Evolutionary conservation across 2,329 filamentous ascomycete genomes (phyloP).

Genomic region (Sporothrix brunneoviolacea): DNA sequence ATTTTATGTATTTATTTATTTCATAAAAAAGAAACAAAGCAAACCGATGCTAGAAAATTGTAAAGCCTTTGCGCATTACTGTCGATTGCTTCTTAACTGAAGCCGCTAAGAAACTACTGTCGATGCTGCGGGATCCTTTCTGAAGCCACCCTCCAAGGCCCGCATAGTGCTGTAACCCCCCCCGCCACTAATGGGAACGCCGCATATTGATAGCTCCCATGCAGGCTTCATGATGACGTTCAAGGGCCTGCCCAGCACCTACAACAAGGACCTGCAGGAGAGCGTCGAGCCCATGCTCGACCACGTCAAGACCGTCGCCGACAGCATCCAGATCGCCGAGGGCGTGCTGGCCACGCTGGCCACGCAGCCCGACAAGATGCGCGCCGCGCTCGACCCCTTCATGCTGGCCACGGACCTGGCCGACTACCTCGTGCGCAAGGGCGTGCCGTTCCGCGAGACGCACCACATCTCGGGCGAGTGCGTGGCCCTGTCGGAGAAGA

Average conservation of each 20-base stretch:
- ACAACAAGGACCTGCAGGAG: conserved; percentile 93
- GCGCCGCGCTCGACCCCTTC: conserved; percentile 67
- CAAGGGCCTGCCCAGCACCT: conserved; percentile 68
- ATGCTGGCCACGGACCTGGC: conserved; percentile 74
- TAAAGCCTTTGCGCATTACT: too few relatives aligned
- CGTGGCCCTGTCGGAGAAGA: conserved; percentile 65
- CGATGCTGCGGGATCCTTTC: too few relatives aligned
- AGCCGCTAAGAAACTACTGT: too few relatives aligned
- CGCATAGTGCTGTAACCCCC: too few relatives aligned
- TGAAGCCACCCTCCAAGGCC: too few relatives aligned
- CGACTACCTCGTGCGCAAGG: conserved; percentile 61
- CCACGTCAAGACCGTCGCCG: conserved; percentile 70
- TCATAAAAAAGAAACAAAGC: too few relatives aligned
- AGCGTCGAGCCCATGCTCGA: conserved; percentile 80
- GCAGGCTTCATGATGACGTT: conserved; percentile 69
- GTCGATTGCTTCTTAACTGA: too few relatives aligned
- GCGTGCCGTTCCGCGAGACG: conserved; percentile 75
- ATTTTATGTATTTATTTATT: too few relatives aligned
- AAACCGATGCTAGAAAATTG: too few relatives aligned
- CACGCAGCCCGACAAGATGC: conserved; percentile 68
- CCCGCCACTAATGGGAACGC: neutral
- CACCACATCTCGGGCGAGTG: conserved; percentile 73
- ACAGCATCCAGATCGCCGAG: conserved; percentile 76
- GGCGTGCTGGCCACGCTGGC: conserved; percentile 70
- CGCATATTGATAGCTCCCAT: conserved; percentile 34